Base-by-base conservation (phyloP, 768 basidiomycete genomes). In the Boletus rubroflammeus region DNA sequence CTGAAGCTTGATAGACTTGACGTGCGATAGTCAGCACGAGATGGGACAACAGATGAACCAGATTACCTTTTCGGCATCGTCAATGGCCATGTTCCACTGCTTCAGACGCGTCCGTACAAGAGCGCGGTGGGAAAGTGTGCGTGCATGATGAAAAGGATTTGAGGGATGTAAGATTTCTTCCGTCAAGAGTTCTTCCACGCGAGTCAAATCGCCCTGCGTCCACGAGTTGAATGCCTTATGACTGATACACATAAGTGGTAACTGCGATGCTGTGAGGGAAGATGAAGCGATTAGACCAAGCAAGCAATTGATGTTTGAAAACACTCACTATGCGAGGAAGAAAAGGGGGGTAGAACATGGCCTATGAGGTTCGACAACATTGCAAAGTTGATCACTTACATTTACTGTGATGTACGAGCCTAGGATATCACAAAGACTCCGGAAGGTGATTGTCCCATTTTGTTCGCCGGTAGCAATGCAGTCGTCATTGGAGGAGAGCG, bases 401-500 rank as follows among this genome's bases (percentile, higher is more conserved):
- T 42, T 31, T 11, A 26, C 26, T 8, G 51, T 17, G 6, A 49
- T n/a, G 39, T 58, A 59, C 3, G 43, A 41, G 1, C 2, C 2
- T n/a, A 59, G 44, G 19, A 59, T 40, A 2, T 50, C 42, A 25
- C 17, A 29, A 2, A 59, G 44, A 11, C 25, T 26, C 1, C 48
- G 41, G 0, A 59, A 1, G 3, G 28, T 54, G 1, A 54, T 9
- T 25, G 21, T 50, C 13, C 57, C 57, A 5, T 36, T 39, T 6
- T 21, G 1, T 25, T 59, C 57, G 3, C 48, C 57, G 2, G n/a
- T 55, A 1, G 26, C 57, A 3, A 59, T 32, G 26, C 8, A 28
- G 6, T 47, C 29, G 23, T 44, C 53, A 3, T 47, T 10, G 3
- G 36, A 36, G 25, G 58, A 59, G 43, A 60, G 36, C 0, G 53